Conservation (phyloP, 768 basidiomycete genomes). For the Boletus bicolor region DNA sequence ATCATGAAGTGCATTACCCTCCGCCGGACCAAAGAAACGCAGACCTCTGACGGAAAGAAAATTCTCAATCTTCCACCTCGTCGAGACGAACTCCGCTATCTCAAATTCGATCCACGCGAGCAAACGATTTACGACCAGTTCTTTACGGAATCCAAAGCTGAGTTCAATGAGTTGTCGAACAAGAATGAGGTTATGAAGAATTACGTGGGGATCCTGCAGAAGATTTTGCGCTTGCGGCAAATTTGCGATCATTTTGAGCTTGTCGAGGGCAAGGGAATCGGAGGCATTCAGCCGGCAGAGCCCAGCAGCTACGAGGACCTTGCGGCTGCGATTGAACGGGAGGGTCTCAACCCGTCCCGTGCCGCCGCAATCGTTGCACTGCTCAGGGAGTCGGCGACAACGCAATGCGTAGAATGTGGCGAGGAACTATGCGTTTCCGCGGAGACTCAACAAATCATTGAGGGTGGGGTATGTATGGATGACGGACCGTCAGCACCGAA, state of each 20-base stretch:
- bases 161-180: constrained; percentile 81
- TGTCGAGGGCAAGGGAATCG: constrained; percentile 65
- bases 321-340: constrained; percentile 64
- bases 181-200: constrained; percentile 98
- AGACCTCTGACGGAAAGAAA: constrained; percentile 70
- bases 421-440: constrained; percentile 59
- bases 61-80: constrained; percentile 89
- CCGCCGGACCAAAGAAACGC: constrained; percentile 93
- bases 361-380: constrained; percentile 85
- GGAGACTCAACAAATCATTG: constrained; percentile 39
- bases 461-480: constrained; percentile 45
- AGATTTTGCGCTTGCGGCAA: constrained; percentile 92
- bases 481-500: constrained; percentile 50
- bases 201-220: constrained; percentile 95
- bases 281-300: constrained; percentile 46
- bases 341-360: constrained; percentile 73
- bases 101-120: constrained; percentile 82
- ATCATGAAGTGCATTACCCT: constrained; percentile 97
- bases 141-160: constrained; percentile 86
- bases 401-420: constrained; percentile 88
- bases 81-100: constrained; percentile 80
- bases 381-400: constrained; percentile 80
- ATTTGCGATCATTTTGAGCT: constrained; percentile 97
- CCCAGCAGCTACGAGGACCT: constrained; percentile 70
- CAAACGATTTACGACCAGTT: constrained; percentile 84